phyloP scores from a whole-genome alignment of 2,329 filamentous ascomycete genomes.

The Berkeleyomyces rouxiae region DNA sequence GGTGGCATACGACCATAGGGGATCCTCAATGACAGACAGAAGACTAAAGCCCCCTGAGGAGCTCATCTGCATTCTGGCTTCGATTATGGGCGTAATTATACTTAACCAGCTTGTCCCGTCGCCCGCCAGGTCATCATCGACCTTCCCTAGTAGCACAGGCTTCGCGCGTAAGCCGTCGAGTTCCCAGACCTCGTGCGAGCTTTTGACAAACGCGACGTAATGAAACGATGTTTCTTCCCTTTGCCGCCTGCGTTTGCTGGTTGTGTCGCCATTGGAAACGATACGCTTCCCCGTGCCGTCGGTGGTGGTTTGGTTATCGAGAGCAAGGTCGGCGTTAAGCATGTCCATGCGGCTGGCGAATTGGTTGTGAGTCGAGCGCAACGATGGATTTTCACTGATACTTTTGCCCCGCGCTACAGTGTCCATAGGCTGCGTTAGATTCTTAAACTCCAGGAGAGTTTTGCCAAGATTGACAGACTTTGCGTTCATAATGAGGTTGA shows the following conservation, averaged over 20 bases:
- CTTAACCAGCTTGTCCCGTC: slow-evolving; percentile 42
- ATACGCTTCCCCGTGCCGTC: slow-evolving; percentile 17
- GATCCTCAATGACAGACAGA: slow-evolving; percentile 55
- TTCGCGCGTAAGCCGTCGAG: slow-evolving; percentile 67
- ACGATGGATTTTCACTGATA: slow-evolving; percentile 56
- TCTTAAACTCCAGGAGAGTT: slow-evolving; percentile 56
- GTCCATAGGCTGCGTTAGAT: slow-evolving; percentile 49
- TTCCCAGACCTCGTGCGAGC: slow-evolving; percentile 63
- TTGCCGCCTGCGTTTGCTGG: slow-evolving; percentile 16
- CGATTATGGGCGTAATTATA: slow-evolving; percentile 46
- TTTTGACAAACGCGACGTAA: slow-evolving; percentile 77
- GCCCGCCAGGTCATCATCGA: slow-evolving; percentile 17
- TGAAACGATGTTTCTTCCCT: slow-evolving; percentile 54
- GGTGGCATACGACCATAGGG: slow-evolving; percentile 33
- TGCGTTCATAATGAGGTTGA: slow-evolving; percentile 88
- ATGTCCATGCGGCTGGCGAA: slow-evolving; percentile 69
- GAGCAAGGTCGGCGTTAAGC: slow-evolving; percentile 49
- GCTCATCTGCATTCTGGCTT: slow-evolving; percentile 50
- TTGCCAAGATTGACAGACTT: slow-evolving; percentile 48
- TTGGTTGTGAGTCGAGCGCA: slow-evolving; percentile 74
- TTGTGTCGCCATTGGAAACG: slow-evolving; percentile 22
- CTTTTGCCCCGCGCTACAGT: slow-evolving; percentile 60
- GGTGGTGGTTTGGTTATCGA: slow-evolving; percentile 37
- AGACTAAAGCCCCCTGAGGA: slow-evolving; percentile 56
- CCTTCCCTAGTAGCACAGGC: slow-evolving; percentile 44